These are phyloP conservation scores for Yamadazyma pseudoaaseri DNA, from an alignment of 1,139 yeast species.

Conservation along the genomic window DNA sequence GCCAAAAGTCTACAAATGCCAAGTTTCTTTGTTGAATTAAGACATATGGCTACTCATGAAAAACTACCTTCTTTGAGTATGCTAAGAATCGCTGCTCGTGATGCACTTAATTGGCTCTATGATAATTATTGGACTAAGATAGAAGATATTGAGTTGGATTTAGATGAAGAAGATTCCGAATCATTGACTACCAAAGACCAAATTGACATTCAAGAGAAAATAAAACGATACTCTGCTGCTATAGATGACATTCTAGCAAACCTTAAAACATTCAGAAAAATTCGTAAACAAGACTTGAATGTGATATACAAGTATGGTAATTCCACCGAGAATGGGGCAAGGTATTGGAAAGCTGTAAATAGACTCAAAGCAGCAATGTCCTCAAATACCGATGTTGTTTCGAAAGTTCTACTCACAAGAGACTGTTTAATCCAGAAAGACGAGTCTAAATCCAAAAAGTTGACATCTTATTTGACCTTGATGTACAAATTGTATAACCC, in stretches of 20 bases:
- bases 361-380: slow-evolving; percentile 13
- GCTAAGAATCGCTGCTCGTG: slow-evolving; percentile 53
- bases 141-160: slow-evolving; percentile 23
- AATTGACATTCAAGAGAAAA: slow-evolving; percentile 5
- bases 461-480: slow-evolving; percentile 25
- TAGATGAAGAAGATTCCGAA: slow-evolving; percentile 22
- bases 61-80: slow-evolving; percentile 68
- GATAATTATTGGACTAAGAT: slow-evolving; percentile 69
- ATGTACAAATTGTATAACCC: slow-evolving; percentile 33
- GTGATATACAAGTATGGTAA: slow-evolving; percentile 37
- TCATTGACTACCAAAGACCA: slow-evolving; percentile 18
- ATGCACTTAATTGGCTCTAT: slow-evolving; percentile 76
- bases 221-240: slow-evolving; percentile 2
- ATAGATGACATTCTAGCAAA: slow-evolving; percentile 11
- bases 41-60: slow-evolving; percentile 95
- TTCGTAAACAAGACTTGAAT: slow-evolving; percentile 48
- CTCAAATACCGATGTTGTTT: slow-evolving; percentile 9
- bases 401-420: slow-evolving; percentile 20
- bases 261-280: slow-evolving; percentile 31
- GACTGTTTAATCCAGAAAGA: slow-evolving; percentile 27
- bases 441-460: slow-evolving; percentile 13
- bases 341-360: slow-evolving; percentile 40
- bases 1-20: slow-evolving; percentile 76
- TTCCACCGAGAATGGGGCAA: slow-evolving; percentile 32
- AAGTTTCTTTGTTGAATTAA: slow-evolving; percentile 78